Base-by-base conservation (phyloP, 495 filamentous ascomycete genomes). In the Ramalina intermedia region DNA sequence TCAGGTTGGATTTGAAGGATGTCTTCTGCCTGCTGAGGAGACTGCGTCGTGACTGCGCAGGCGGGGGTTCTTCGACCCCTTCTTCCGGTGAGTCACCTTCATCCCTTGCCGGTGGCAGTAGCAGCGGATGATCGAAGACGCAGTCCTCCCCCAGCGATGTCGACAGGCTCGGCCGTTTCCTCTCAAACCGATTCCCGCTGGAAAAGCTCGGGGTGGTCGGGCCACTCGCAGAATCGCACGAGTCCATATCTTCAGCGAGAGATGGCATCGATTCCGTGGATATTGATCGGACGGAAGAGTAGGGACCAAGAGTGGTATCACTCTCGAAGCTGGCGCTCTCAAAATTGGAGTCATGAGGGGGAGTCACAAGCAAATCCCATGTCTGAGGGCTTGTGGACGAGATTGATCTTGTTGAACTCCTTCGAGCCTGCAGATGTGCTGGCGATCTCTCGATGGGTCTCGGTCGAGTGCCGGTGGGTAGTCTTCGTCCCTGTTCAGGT, bases 1-100 rank as follows among this genome's bases (percentile, higher is more conserved):
- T 98, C 14, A 98, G 72, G 55, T 96, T 96, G 2, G 91, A 98
- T 57, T 87, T 93, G 67, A 96, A 87, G 11, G 76, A 78, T 14
- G 71, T 69, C 13, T 61, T 63, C 6, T 70, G 40, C n/a, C 66
- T 62, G 2, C 29, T 33, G 29, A 33, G 29, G 29, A 33, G 29
- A 13, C 29, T 33, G 29, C 8, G 29, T 33, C 29, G 29, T 7
- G 29, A 33, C n/a, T 67, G 29, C 5, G 47, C 14, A n/a, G 61
- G 56, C 37, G 62, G 56, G 37, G 4, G 40, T 7, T 40, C 33
- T 33, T 58, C 42, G 6, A 38, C 16, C 6, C 17, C 21, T 12
- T 59, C 47, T 12, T 41, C 27, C 18, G 48, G 35, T 21, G 54
- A 54, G 4, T 62, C 61, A 26, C 58, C 38, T 43, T 68, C 63